These are phyloP conservation scores for Geotrichum reessii DNA, from an alignment of 1,139 yeast species.

Conservation along the genomic window DNA sequence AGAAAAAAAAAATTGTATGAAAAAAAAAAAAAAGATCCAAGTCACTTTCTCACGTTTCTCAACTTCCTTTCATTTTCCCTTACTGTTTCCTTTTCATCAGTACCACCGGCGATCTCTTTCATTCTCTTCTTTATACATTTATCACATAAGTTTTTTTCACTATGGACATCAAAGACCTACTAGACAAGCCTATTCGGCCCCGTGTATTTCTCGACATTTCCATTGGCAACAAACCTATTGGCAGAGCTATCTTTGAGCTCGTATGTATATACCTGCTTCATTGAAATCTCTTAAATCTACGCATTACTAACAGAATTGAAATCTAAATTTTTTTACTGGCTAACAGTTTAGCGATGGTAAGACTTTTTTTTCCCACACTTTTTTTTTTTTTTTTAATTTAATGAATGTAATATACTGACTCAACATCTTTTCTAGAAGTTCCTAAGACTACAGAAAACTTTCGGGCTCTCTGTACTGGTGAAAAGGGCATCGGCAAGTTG, in stretches of 20 bases:
- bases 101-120: background rate
- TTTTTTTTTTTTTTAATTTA: background rate
- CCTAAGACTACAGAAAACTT: slow-evolving; percentile 95
- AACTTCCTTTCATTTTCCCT: background rate
- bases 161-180: slow-evolving; percentile 19
- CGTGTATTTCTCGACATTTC: slow-evolving; percentile 73
- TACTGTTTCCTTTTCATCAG: slow-evolving; percentile 1
- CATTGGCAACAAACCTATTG: slow-evolving; percentile 58
- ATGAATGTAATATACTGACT: no score
- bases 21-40: no score
- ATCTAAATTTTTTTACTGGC: background rate
- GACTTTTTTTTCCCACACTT: background rate
- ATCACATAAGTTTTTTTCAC: background rate
- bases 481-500: slow-evolving; percentile 59
- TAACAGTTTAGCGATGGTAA: slow-evolving; percentile 8
- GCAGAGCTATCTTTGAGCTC: slow-evolving; percentile 71
- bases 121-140: background rate
- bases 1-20: no score
- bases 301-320: background rate
- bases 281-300: background rate
- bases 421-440: slow-evolving; percentile 40
- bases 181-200: slow-evolving; percentile 32
- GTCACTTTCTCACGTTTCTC: background rate
- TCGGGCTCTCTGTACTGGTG: slow-evolving; percentile 86
- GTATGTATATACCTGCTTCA: slow-evolving; percentile 17